Percentiles rank a stretch among this genome's conserved stretches.
These are phyloP conservation scores for Erythrobasidium hasegawianum DNA, from an alignment of 1,284 basidiomycete species.

Conservation along the genomic window DNA sequence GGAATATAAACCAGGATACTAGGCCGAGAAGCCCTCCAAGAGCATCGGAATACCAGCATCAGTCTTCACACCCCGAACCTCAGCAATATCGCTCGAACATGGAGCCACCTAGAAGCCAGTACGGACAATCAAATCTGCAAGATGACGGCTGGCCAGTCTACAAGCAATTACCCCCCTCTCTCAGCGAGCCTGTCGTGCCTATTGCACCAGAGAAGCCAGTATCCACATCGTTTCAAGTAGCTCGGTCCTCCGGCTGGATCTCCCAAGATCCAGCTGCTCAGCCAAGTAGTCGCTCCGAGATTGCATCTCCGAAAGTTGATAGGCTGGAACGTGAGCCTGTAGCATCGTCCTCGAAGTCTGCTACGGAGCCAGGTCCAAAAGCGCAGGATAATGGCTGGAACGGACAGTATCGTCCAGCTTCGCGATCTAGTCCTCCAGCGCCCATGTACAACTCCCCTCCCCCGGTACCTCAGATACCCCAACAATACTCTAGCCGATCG, in stretches of 20 bases:
- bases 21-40: too few species aligned
- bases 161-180: not conserved
- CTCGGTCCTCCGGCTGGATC: not conserved
- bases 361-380: not conserved
- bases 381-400: not conserved
- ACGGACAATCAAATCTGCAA: not conserved
- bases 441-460: not conserved
- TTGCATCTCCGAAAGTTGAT: not conserved
- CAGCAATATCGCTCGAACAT: too few species aligned
- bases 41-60: too few species aligned
- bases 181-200: not conserved
- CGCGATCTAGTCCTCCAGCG: not conserved
- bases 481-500: not conserved
- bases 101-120: too few species aligned
- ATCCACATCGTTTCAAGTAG: not conserved
- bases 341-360: not conserved
- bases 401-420: not conserved
- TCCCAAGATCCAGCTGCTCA: not conserved
- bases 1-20: too few species aligned
- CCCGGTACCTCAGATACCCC: not conserved
- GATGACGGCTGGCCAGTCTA: slow-evolving; percentile 1
- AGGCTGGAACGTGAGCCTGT: not conserved
- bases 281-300: not conserved
- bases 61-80: too few species aligned
- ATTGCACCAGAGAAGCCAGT: not conserved